Percentiles rank a stretch among this genome's conserved stretches.
Evolutionary conservation across 345 rosid species (phyloP).

Genomic region (Combretum micranthum): DNA sequence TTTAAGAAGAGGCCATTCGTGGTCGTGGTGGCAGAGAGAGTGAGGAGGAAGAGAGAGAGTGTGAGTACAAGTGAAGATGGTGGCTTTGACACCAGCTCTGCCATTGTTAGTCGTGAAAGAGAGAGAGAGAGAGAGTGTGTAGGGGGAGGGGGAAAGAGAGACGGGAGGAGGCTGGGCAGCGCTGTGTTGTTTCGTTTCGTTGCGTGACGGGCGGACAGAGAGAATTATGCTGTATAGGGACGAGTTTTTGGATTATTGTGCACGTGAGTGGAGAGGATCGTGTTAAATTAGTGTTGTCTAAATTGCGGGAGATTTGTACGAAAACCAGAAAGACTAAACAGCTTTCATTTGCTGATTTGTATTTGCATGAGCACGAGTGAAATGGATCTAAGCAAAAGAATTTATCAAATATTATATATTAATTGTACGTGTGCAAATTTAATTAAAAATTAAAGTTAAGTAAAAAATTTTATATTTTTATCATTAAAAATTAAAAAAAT

Average conservation of each 20-base stretch:
- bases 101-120: slow-evolving; percentile 12
- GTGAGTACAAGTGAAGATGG: slow-evolving; percentile 4
- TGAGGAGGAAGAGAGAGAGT: slow-evolving; percentile 6
- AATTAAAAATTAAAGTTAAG: no score
- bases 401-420: no score
- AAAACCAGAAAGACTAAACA: no score
- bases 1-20: slow-evolving; percentile 35
- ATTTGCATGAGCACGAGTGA: no score
- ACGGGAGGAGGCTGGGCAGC: not conserved
- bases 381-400: no score
- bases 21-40: slow-evolving; percentile 2
- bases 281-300: no score
- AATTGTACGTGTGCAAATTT: no score
- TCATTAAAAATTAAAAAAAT: no score
- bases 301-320: no score
- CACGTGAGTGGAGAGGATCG: not conserved
- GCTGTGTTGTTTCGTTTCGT: not conserved
- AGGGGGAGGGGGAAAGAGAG: slow-evolving; percentile 5
- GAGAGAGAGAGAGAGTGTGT: slow-evolving; percentile 6
- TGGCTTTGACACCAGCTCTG: slow-evolving; percentile 1
- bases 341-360: no score
- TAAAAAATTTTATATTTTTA: no score
- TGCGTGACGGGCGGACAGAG: not conserved
- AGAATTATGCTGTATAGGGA: no score
- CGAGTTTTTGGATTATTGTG: not conserved